Base-by-base conservation (phyloP, 441 rosid species). In the Mallotus repandus region DNA sequence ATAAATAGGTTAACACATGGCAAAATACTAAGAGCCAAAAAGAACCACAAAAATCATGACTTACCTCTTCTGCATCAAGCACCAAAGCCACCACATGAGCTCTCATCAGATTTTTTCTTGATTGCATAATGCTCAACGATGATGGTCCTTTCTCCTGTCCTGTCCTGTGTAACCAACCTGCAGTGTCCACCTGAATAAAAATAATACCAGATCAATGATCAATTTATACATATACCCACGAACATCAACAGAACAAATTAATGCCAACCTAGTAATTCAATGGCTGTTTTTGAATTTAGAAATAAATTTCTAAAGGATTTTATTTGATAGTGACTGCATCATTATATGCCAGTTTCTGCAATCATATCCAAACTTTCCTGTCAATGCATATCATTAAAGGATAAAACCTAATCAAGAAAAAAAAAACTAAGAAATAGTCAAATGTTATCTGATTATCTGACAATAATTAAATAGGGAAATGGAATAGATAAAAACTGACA, bases 151-250 rank as follows among this genome's bases (percentile, higher is more conserved):
- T 95, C 79, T 90, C 89, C 65, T 82, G 73, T 65, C 87, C 94
- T 60, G 89, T 84, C 78, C 99, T 90, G 76, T 93, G 93, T 84
- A 95, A 81, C 99, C 98, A 95, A 46, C 99, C 99, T 62, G 99
- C 99, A 62, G 99, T 95, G 41, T 95, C 98, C 74, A 93, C 98
- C 99, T 93, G 80, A 70, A 73, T 18, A 60, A 48, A 62, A 19
- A 52, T 53, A 53, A 55, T 50, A 38, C 21, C 16, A 14, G n/a
- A 50, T 35, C n/a, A 16, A 49, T 66, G 12, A 67, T 14, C 25
- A 53, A 68, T 38, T 12, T 52, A 22, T 9, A 61, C 18, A 12
- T 7, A 19, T 32, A 55, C 64, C 46, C 60, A 62, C 38, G 13
- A 46, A 15, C 46, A 10, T 14, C 21, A 62, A 19, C 19, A 70